A percentile compares a stretch with the other conserved stretches of the same genome.
Evolutionary conservation across 2,329 filamentous ascomycete genomes (phyloP).

Genomic region (Coniella vitis): DNA sequence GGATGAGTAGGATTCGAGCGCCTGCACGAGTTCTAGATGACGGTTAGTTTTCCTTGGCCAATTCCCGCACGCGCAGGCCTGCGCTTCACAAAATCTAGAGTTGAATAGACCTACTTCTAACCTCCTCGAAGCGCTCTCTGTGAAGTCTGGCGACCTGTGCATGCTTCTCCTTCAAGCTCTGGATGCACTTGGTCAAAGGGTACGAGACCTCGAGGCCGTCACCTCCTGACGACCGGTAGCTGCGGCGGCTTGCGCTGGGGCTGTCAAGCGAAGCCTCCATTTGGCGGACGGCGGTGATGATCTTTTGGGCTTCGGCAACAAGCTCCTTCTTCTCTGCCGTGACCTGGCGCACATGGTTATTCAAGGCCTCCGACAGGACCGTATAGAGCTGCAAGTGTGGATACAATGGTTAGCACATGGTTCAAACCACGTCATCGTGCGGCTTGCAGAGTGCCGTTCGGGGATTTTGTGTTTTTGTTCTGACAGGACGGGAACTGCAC

Average conservation of each 20-base stretch:
- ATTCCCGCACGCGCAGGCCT: no score
- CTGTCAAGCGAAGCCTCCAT: constrained; percentile 91
- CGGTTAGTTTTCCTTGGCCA: constrained; percentile 12
- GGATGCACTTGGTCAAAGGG: constrained; percentile 74
- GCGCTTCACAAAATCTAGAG: no score
- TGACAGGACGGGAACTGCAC: background rate
- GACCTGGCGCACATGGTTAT: constrained; percentile 81
- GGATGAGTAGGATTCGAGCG: constrained; percentile 91
- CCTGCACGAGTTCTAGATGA: constrained; percentile 76
- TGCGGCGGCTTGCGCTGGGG: constrained; percentile 50
- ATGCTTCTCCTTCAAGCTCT: constrained; percentile 79
- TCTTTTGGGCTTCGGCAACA: constrained; percentile 79
- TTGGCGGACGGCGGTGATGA: constrained; percentile 80
- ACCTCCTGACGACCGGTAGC: constrained; percentile 42
- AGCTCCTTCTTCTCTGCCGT: constrained; percentile 83
- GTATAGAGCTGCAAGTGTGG: constrained; percentile 64
- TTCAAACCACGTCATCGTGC: constrained; percentile 15
- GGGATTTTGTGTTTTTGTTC: no score
- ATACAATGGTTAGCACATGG: constrained; percentile 9
- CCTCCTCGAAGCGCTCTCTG: constrained; percentile 87
- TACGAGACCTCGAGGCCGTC: constrained; percentile 72
- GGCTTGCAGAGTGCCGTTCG: constrained; percentile 3
- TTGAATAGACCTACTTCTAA: constrained; percentile 80
- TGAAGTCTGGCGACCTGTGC: constrained; percentile 72
- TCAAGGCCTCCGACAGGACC: constrained; percentile 83